Evolutionary conservation across 1,284 basidiomycete genomes (phyloP).

Genomic region (Neonothopanus nambi): DNA sequence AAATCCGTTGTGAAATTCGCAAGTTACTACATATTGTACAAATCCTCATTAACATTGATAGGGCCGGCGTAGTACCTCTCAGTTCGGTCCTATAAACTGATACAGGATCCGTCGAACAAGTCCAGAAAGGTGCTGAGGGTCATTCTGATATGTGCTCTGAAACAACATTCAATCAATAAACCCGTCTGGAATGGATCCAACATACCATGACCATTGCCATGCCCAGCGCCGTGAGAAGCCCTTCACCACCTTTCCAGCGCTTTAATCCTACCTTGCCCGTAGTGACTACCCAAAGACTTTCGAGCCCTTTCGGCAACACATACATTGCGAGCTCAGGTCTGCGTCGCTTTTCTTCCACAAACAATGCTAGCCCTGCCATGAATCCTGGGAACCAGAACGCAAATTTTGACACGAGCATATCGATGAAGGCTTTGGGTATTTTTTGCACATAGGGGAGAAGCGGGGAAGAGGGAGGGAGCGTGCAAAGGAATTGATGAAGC

Average conservation of each 20-base stretch:
- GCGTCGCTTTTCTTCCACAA: conserved; percentile 85
- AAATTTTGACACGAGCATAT: conserved; percentile 61
- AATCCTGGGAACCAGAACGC: conserved; percentile 82
- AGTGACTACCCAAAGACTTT: conserved; percentile 84
- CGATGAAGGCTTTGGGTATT: conserved; percentile 50
- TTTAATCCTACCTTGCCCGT: conserved; percentile 75
- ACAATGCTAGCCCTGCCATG: conserved; percentile 74
- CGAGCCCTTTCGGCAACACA: conserved; percentile 88
- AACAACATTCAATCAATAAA: background rate
- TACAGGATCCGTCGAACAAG: conserved; percentile 87
- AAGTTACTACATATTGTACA: too few species aligned
- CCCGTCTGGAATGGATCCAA: conserved; percentile 13
- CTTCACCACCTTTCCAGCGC: conserved; percentile 71
- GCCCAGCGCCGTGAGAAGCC: conserved; percentile 67
- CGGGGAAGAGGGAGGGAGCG: conserved; percentile 31
- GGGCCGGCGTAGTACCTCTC: too few species aligned
- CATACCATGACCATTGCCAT: conserved; percentile 92
- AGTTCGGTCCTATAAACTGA: conserved; percentile 91
- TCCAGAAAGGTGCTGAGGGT: conserved; percentile 87
- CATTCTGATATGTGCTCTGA: conserved; percentile 61
- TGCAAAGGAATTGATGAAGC: conserved; percentile 49
- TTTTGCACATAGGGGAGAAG: conserved; percentile 23
- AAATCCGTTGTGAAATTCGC: too few species aligned
- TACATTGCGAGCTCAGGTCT: conserved; percentile 92
- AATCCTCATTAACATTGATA: too few species aligned